Evolutionary conservation across 345 rosid genomes (phyloP).

Genomic region (Eucalyptus dawsonii): DNA sequence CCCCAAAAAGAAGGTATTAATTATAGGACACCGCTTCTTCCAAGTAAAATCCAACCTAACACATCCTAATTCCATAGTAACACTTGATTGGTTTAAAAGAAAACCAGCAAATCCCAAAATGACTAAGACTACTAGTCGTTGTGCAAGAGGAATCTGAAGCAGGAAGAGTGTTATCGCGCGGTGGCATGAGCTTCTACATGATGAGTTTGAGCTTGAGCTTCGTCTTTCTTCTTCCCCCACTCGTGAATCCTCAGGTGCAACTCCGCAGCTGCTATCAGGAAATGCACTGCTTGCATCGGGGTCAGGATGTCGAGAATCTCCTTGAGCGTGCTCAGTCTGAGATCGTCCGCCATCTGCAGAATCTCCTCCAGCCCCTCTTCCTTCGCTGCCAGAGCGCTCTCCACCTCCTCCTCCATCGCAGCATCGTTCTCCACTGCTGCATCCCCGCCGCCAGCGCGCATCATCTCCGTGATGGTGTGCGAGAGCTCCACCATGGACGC

Average conservation of each 20-base stretch:
- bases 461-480: conserved; percentile 6
- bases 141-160: neutral
- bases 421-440: neutral
- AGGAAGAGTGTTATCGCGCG: neutral
- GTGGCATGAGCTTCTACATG: neutral
- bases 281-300: conserved; percentile 30
- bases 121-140: neutral
- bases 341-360: conserved; percentile 21
- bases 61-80: neutral
- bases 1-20: neutral
- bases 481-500: conserved; percentile 34
- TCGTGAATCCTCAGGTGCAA: conserved; percentile 30
- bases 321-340: conserved; percentile 24
- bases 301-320: conserved; percentile 3
- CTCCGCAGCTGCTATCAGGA: conserved; percentile 37
- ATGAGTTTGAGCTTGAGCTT: neutral
- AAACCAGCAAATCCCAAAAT: neutral
- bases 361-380: conserved; percentile 7
- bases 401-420: neutral
- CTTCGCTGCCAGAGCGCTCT: conserved; percentile 3
- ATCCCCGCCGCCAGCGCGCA: neutral
- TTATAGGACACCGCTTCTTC: neutral
- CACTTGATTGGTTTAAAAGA: neutral
- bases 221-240: conserved; percentile 23
- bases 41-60: neutral